Conservation (phyloP, 805 yeast species). For the Metschnikowia colocasiae region DNA sequence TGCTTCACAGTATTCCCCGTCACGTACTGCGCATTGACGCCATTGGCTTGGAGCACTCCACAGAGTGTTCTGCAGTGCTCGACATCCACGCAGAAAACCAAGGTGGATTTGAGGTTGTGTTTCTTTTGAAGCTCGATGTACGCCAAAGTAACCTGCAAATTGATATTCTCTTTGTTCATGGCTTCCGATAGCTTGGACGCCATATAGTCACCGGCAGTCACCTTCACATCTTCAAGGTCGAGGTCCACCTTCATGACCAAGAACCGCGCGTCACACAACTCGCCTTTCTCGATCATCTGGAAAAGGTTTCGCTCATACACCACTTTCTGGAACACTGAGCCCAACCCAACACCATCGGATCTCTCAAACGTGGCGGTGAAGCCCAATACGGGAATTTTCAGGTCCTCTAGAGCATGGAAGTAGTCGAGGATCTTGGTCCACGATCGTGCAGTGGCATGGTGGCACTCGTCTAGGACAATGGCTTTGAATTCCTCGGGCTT, state of each 20-base stretch:
- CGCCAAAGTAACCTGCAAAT: conserved; percentile 54
- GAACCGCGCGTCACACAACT: conserved; percentile 67
- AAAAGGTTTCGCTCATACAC: conserved; percentile 64
- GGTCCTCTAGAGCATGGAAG: conserved; percentile 47
- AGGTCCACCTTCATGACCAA: conserved; percentile 51
- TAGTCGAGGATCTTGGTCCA: conserved; percentile 57
- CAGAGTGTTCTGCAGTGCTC: conserved; percentile 58
- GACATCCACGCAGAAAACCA: conserved; percentile 76
- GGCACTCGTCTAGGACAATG: conserved; percentile 87
- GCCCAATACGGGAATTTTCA: conserved; percentile 63
- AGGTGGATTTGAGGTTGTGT: conserved; percentile 52
- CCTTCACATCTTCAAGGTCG: conserved; percentile 36
- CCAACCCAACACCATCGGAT: conserved; percentile 62
- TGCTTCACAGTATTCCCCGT: conserved; percentile 58
- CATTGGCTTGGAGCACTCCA: conserved; percentile 49
- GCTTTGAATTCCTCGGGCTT: conserved; percentile 61
- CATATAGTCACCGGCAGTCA: conserved; percentile 51
- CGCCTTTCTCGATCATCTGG: conserved; percentile 64
- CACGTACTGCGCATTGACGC: conserved; percentile 67
- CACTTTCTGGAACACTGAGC: conserved; percentile 62
- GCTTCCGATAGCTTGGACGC: conserved; percentile 47
- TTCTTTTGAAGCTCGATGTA: conserved; percentile 37
- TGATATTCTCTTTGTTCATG: conserved; percentile 53
- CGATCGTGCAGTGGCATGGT: conserved; percentile 75
- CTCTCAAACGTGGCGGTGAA: conserved; percentile 86